Conservation (phyloP, 1,284 basidiomycete species). For the Pulchroboletus neoregius region DNA sequence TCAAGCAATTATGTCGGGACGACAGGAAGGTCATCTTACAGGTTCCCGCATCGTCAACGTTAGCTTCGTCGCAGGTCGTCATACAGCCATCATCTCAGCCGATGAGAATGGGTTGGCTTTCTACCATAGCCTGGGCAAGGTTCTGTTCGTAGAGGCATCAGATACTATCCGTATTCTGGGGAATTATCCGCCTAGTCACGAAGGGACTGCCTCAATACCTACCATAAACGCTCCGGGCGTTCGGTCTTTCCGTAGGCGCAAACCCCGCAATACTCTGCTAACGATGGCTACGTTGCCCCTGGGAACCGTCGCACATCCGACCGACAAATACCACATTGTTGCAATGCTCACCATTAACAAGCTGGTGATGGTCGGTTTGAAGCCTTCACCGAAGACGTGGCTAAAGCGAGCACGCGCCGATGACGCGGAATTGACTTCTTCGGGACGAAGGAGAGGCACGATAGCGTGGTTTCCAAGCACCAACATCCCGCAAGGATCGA, state of each 20-base stretch:
- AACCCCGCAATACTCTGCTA: constrained; percentile 62
- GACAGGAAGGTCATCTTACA: constrained; percentile 88
- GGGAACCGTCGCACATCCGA: constrained; percentile 70
- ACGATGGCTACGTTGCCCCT: constrained; percentile 82
- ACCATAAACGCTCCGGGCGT: constrained; percentile 9
- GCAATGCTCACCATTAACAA: constrained; percentile 90
- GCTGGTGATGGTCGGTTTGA: constrained; percentile 89
- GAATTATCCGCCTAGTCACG: constrained; percentile 60
- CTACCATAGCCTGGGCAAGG: constrained; percentile 92
- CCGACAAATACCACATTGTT: constrained; percentile 81
- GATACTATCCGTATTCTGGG: constrained; percentile 95
- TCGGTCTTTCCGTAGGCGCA: constrained; percentile 37
- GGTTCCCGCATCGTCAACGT: constrained; percentile 86
- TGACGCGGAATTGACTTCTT: constrained; percentile 43
- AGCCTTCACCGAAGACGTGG: constrained; percentile 92
- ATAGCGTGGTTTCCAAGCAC: constrained; percentile 79
- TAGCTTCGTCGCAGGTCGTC: constrained; percentile 89
- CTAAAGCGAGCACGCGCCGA: constrained; percentile 69
- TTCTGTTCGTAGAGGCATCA: constrained; percentile 92
- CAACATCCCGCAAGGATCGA: constrained; percentile 18
- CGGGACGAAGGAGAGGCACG: constrained; percentile 50
- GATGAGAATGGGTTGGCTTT: constrained; percentile 93
- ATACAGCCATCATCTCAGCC: constrained; percentile 90
- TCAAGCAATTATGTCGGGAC: constrained; percentile 68
- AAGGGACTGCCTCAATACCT: constrained; percentile 11